Evolutionary conservation across 371 early-diverging fungal species (phyloP).

Genomic region (Dichotomocladium elegans): DNA sequence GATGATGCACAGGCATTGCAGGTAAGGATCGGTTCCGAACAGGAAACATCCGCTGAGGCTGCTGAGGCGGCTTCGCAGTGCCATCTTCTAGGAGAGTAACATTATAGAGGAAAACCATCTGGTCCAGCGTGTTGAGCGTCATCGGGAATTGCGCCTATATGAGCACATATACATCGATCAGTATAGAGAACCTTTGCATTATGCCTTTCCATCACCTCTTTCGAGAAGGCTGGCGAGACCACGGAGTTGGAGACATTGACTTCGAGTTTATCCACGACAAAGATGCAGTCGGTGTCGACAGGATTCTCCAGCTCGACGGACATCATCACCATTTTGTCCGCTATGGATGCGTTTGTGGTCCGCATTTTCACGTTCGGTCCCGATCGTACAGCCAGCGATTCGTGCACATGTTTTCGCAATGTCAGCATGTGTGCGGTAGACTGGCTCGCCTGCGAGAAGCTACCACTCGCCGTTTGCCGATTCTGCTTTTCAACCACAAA

Average conservation of each 20-base stretch:
- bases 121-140: constrained; percentile 46
- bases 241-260: constrained; percentile 61
- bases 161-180: neutral
- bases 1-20: constrained; percentile 17
- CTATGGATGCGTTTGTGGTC: constrained; percentile 60
- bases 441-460: constrained; percentile 15
- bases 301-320: constrained; percentile 68
- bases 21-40: constrained; percentile 25
- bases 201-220: constrained; percentile 9
- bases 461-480: constrained; percentile 17
- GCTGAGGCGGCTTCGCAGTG: constrained; percentile 30
- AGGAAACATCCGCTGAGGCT: constrained; percentile 34
- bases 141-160: constrained; percentile 39
- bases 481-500: constrained; percentile 35
- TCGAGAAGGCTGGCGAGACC: constrained; percentile 39
- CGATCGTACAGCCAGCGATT: constrained; percentile 49
- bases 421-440: constrained; percentile 19
- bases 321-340: constrained; percentile 68
- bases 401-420: constrained; percentile 45
- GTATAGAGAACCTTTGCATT: neutral
- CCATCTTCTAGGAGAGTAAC: constrained; percentile 60
- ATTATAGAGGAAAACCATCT: constrained; percentile 59
- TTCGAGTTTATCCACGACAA: constrained; percentile 49
- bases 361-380: constrained; percentile 61
- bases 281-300: constrained; percentile 50